Percentiles rank a stretch among this genome's conserved stretches.
Evolutionary conservation across 495 filamentous ascomycete genomes (phyloP).

Genomic region (Aspergillus diversus): DNA sequence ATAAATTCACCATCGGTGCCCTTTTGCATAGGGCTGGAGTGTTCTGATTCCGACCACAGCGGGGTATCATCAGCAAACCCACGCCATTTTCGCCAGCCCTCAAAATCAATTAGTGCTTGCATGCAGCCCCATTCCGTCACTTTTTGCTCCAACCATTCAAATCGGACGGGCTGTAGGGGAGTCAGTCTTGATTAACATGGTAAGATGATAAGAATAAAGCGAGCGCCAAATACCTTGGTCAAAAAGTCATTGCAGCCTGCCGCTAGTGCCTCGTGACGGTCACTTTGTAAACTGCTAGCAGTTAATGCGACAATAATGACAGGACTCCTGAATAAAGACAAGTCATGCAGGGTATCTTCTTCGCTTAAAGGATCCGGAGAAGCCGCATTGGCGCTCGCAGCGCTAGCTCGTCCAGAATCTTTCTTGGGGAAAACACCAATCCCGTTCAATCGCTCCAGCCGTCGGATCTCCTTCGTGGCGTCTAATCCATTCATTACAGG

Average conservation of each 20-base stretch:
- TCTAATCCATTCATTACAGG: constrained; percentile 97
- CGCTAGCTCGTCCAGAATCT: constrained; percentile 44
- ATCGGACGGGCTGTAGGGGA: constrained; percentile 79
- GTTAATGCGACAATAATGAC: constrained; percentile 98
- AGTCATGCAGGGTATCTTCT: constrained; percentile 67
- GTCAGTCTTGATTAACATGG: constrained; percentile 18
- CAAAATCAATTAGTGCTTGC: constrained; percentile 97
- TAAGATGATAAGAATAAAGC: neutral
- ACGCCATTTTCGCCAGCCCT: constrained; percentile 98
- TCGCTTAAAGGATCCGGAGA: constrained; percentile 43
- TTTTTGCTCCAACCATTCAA: constrained; percentile 95
- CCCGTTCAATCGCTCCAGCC: constrained; percentile 84
- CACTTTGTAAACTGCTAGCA: constrained; percentile 88
- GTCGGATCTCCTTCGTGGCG: constrained; percentile 93
- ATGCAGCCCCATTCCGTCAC: constrained; percentile 99
- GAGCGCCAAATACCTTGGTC: constrained; percentile 74
- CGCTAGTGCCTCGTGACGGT: constrained; percentile 91
- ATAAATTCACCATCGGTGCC: constrained; percentile 21
- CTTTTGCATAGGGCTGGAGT: constrained; percentile 38
- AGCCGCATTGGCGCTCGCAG: constrained; percentile 34
- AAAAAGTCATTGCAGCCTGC: constrained; percentile 98
- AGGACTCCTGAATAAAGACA: constrained; percentile 85
- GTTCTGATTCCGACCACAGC: constrained; percentile 26
- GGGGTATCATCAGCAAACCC: constrained; percentile 58
- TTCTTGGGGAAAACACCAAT: constrained; percentile 82